Percentiles rank a stretch among this genome's conserved stretches.
Evolutionary conservation across 257 asterid species (phyloP).

Genomic region (Capsicum pubescens): DNA sequence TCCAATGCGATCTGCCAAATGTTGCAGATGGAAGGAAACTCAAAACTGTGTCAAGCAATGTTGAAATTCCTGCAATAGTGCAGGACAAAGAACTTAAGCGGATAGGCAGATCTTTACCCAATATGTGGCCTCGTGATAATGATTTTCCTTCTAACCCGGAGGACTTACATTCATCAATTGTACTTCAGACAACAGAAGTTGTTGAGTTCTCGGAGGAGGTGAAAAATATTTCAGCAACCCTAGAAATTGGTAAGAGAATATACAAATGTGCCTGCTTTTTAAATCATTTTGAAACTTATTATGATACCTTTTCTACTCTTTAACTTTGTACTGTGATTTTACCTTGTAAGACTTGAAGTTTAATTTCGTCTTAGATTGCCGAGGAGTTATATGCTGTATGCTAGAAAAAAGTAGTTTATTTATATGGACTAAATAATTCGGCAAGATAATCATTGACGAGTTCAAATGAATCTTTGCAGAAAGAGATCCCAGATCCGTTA

Average conservation of each 20-base stretch:
- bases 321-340: background rate
- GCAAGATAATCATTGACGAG: conserved; percentile 31
- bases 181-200: conserved; percentile 40
- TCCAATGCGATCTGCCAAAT: conserved; percentile 39
- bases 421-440: background rate
- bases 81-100: conserved; percentile 44
- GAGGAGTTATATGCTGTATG: background rate
- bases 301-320: background rate
- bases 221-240: conserved; percentile 42
- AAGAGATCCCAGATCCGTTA: conserved; percentile 44
- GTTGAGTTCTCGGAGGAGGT: conserved; percentile 35
- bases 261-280: background rate
- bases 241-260: conserved; percentile 50
- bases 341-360: background rate
- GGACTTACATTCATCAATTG: conserved; percentile 35
- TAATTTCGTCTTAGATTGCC: background rate
- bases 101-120: conserved; percentile 72
- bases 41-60: conserved; percentile 52
- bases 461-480: conserved; percentile 46
- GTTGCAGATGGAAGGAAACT: conserved; percentile 44
- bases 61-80: conserved; percentile 44
- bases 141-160: conserved; percentile 31
- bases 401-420: background rate
- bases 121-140: conserved; percentile 43
- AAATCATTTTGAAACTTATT: conserved; percentile 4